Base-by-base conservation (phyloP, 352 stramenopile species). In the Pythium phragmiticola region DNA sequence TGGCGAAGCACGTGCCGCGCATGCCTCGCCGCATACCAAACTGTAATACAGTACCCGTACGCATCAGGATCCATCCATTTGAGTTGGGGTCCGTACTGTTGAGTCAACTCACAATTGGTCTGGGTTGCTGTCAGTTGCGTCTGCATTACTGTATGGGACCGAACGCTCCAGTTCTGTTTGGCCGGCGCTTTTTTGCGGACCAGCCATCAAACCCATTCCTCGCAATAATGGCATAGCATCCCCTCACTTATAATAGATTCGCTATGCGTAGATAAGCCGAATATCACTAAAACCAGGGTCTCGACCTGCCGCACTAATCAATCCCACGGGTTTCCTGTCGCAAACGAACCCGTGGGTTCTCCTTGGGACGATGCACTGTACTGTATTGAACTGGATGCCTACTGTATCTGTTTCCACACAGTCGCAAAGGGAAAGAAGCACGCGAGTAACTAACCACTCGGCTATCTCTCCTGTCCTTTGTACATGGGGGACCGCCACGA, bases 401-500 rank as follows among this genome's bases (percentile, higher is more conserved):
- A 50, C 21, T 33, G 45, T 50, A 33, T 50, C 21, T 30, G 45
- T 50, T 50, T n/a, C 45, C n/a, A 3, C 45, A 50, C 2, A 7
- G 7, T 9, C 7, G 17, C 17, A 50, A 30, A 50, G n/a, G 45
- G 45, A 7, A 50, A 50, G 13, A 46, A 46, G 39, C 39, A 8
- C 8, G 39, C 39, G 36, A 1, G 36, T 17, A 2, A 19, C 5
- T n/a, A 46, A 46, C 39, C 39, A 21, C 37, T 12, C 37, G 37
- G 9, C 37, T 36, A 23, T 52, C 21, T 52, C 23, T 52, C 46
- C 34, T n/a, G 7, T 51, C 28, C 12, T 19, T 19, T 17, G 11
- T 62, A 11, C 41, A 67, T 67, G 60, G 51, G 51, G 33, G 52
- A 63, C 61, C 37, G 51, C 57, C 34, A 52, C 51, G 34, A 36